Evolutionary conservation across 345 rosid species (phyloP), one percentile per base, ranked within the genome.

Genomic region (Boechera divaricarpa): DNA sequence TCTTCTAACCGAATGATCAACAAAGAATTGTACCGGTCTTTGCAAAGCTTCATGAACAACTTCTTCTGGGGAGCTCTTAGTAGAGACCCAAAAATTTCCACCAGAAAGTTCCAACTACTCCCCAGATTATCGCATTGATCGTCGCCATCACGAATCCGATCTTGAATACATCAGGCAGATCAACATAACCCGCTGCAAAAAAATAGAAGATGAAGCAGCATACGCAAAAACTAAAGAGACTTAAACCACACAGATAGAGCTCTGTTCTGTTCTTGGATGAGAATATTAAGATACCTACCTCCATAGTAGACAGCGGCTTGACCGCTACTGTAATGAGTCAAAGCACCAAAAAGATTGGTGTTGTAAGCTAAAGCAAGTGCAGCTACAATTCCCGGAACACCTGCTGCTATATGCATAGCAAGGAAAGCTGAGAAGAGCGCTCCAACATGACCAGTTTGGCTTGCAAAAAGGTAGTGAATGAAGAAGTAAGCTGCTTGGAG

Each of bases 261-360:
- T 48, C n/a, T 8, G 65, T 54, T 64, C 15, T 66, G 28, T 33
- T 47, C 26, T 7, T 33, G 12, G 26, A 15, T 21, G 67, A 12
- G 28, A 45, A 58, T 60, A 6, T 52, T 31, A 38, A 41, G 21
- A 56, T 48, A 41, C 99, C 97, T 89, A 44, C 99, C 98, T 89
- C 99, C 99, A 51, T 85, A 93, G 81, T 90, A 95, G 9, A 95
- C 97, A 75, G 98, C 98, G 38, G 99, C 97, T 86, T 92, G 98
- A 42, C 99, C 99, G 48, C 99, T 89, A 80, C 98, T 95, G 77
- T 92, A 95, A 82, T 95, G 99, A n/a, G 99, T 93, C 70, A 90
- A 69, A 35, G 99, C 89, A 64, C 98, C 99, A 53, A 93, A 93
- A 39, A 95, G 96, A 86, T 88, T 95, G 58, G 96, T 92, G 74